Percentiles rank a stretch among this genome's conserved stretches.
phyloP scores from a whole-genome alignment of 164 flowering plant genomes.

The Annona squamosa region DNA sequence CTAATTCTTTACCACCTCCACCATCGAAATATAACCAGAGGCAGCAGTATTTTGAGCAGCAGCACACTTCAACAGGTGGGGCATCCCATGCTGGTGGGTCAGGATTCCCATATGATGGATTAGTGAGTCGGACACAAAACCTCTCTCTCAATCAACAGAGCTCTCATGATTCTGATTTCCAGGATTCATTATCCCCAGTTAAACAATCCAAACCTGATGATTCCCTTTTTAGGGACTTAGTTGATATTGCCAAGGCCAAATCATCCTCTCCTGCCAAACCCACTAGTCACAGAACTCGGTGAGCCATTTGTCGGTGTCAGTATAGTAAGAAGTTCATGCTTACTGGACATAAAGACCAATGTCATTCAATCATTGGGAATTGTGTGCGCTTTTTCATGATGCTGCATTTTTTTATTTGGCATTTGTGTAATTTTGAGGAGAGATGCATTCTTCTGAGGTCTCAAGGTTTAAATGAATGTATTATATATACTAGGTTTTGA shows the following conservation, averaged over 20 bases:
- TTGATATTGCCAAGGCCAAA: slow-evolving; percentile 90
- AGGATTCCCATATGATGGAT: slow-evolving; percentile 52
- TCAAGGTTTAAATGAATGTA: not conserved
- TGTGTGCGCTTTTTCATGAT: not conserved
- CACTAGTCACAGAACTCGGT: slow-evolving; percentile 33
- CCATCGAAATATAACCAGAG: slow-evolving; percentile 76
- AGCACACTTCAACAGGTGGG: not conserved
- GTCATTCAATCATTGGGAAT: not conserved
- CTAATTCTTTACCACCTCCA: slow-evolving; percentile 60
- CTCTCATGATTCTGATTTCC: slow-evolving; percentile 1
- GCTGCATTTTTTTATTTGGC: not conserved
- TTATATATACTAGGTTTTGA: not conserved
- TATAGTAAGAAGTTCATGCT: not conserved
- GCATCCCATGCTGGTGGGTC: slow-evolving; percentile 39
- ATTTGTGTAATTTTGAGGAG: not conserved
- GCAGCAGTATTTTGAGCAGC: slow-evolving; percentile 63
- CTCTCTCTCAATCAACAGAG: slow-evolving; percentile 37
- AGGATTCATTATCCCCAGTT: slow-evolving; percentile 29
- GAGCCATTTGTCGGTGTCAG: slow-evolving; percentile 6
- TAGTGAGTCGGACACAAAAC: slow-evolving; percentile 58
- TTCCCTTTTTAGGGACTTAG: slow-evolving; percentile 65
- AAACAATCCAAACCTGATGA: slow-evolving; percentile 61
- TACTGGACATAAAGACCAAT: not conserved
- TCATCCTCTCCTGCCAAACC: slow-evolving; percentile 52
- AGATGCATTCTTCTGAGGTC: not conserved